A percentile compares a stretch with the other conserved stretches of the same genome.
Evolutionary conservation across 1,139 yeast genomes (phyloP).

Genomic region (Meyerozyma carpophila): DNA sequence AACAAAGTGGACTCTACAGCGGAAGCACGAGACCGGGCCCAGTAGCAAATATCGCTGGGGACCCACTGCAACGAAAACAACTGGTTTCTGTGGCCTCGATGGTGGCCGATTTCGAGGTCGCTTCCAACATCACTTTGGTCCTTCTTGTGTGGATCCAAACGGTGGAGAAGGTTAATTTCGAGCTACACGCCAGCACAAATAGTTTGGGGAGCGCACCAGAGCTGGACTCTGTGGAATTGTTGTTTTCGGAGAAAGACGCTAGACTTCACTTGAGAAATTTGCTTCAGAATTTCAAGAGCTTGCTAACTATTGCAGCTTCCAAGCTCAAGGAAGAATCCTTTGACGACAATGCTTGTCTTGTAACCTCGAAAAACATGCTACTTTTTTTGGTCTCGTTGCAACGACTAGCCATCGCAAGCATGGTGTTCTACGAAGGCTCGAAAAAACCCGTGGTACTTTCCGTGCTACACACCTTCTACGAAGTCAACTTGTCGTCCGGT

Average conservation of each 20-base stretch:
- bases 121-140: neutral
- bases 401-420: neutral
- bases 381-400: neutral
- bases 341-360: neutral
- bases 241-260: neutral
- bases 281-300: neutral
- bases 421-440: neutral
- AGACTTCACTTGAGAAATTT: neutral
- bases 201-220: constrained; percentile 1
- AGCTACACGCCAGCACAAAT: neutral
- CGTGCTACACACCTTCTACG: constrained; percentile 16
- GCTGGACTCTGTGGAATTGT: neutral
- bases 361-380: neutral
- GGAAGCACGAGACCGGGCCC: neutral
- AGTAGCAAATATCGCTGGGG: neutral
- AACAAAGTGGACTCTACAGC: neutral
- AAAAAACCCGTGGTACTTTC: neutral
- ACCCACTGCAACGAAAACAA: neutral
- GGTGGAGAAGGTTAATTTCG: neutral
- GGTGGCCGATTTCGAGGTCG: neutral
- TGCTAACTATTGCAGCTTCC: neutral
- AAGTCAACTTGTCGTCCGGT: constrained; percentile 19
- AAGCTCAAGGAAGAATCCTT: neutral
- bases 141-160: neutral
- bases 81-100: neutral